Percentiles rank a stretch among this genome's conserved stretches.
phyloP scores from a whole-genome alignment of 2,329 filamentous ascomycete species.

The Rhinocladiella similis region DNA sequence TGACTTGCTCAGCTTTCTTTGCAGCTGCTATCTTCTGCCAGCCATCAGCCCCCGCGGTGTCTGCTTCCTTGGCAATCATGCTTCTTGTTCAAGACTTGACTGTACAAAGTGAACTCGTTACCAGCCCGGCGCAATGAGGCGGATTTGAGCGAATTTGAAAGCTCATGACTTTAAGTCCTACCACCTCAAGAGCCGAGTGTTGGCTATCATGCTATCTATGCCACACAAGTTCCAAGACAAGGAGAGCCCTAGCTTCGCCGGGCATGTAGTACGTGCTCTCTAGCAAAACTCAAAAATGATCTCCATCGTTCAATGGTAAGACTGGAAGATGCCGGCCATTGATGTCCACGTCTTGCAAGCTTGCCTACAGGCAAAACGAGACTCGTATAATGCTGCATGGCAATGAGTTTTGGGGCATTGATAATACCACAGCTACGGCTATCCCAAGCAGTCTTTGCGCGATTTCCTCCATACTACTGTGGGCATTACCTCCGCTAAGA shows the following conservation, averaged over 20 bases:
- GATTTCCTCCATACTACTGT: too few relatives aligned
- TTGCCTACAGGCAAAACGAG: too few relatives aligned
- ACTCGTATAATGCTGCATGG: too few relatives aligned
- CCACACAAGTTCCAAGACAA: too few relatives aligned
- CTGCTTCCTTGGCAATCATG: constrained; percentile 11
- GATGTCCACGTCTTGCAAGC: too few relatives aligned
- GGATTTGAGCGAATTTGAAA: background rate
- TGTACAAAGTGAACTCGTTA: background rate
- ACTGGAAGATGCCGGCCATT: background rate
- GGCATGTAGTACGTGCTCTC: too few relatives aligned
- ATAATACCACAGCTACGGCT: too few relatives aligned
- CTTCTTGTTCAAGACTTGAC: background rate
- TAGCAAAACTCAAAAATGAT: background rate
- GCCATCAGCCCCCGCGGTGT: background rate
- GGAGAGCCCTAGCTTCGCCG: too few relatives aligned
- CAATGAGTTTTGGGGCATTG: too few relatives aligned
- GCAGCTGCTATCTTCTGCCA: constrained; percentile 15
- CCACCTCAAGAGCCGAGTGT: background rate
- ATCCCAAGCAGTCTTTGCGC: too few relatives aligned
- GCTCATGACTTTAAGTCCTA: background rate
- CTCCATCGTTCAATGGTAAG: background rate
- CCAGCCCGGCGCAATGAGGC: background rate
- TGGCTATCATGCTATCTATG: background rate
- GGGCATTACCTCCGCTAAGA: too few relatives aligned
- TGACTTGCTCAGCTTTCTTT: constrained; percentile 34